These are phyloP conservation scores for Hymenoscyphus linearis DNA, from an alignment of 2,329 filamentous ascomycete species.

Conservation along the genomic window DNA sequence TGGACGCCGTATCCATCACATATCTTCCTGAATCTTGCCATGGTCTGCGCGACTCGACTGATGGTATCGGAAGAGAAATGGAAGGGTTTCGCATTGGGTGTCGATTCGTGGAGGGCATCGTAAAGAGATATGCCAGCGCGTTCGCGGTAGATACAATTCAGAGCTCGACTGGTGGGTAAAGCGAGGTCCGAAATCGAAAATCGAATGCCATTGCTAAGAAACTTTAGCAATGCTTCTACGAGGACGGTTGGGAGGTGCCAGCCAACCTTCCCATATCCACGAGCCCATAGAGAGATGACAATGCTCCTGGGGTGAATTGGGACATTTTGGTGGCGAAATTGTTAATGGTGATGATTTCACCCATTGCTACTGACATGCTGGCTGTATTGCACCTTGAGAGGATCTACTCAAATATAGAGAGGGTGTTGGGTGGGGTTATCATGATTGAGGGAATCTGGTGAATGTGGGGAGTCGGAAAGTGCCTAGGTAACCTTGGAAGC, in stretches of 20 bases:
- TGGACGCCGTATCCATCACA: conserved; percentile 67
- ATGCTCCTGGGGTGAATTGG: conserved; percentile 15
- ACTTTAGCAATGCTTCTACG: conserved; percentile 8
- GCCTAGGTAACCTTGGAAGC: too few relatives aligned
- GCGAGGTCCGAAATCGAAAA: conserved; percentile 85
- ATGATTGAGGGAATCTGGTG: too few relatives aligned
- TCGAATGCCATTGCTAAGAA: conserved; percentile 76
- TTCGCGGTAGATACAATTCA: conserved; percentile 73
- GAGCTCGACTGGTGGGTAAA: conserved; percentile 62
- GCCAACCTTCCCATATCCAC: conserved; percentile 34
- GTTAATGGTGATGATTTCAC: conserved; percentile 27
- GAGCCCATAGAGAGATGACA: conserved; percentile 28
- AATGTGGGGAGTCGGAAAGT: too few relatives aligned
- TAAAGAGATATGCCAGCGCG: conserved; percentile 81
- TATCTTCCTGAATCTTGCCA: conserved; percentile 66
- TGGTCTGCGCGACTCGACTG: conserved; percentile 55
- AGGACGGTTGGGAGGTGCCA: background rate
- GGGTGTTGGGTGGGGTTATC: too few relatives aligned
- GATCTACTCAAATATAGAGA: too few relatives aligned
- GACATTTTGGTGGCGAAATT: conserved; percentile 29
- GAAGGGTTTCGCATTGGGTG: conserved; percentile 29
- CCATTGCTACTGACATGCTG: conserved; percentile 19
- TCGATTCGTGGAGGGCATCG: conserved; percentile 62
- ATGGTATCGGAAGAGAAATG: conserved; percentile 54
- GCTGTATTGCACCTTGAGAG: too few relatives aligned